These are phyloP conservation scores for Termitomyces titanicus DNA, from an alignment of 768 basidiomycete species.

Conservation along the genomic window DNA sequence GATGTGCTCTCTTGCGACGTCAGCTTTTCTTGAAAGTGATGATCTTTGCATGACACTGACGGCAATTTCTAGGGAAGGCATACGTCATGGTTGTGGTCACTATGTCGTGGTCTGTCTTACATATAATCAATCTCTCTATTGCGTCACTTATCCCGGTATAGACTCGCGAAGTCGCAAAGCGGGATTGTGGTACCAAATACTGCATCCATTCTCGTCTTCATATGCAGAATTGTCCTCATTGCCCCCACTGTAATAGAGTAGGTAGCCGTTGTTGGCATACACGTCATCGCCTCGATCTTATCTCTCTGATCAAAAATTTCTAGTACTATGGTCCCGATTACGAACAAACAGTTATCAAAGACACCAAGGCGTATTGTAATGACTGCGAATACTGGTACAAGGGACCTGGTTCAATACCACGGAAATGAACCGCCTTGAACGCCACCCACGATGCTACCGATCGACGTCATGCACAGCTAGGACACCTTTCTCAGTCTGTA, in stretches of 20 bases:
- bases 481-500: neutral
- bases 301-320: slow-evolving; percentile 4
- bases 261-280: slow-evolving; percentile 16
- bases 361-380: slow-evolving; percentile 50
- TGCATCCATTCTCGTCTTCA: slow-evolving; percentile 35
- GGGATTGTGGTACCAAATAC: slow-evolving; percentile 49
- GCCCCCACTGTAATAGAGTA: slow-evolving; percentile 43
- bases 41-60: slow-evolving; percentile 19
- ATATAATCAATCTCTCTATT: slow-evolving; percentile 8
- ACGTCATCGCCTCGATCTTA: slow-evolving; percentile 2
- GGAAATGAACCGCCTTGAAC: slow-evolving; percentile 18
- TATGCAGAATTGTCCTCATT: slow-evolving; percentile 31
- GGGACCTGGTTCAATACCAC: slow-evolving; percentile 37
- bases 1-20: slow-evolving; percentile 63
- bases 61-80: slow-evolving; percentile 58
- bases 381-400: slow-evolving; percentile 60
- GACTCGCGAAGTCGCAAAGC: slow-evolving; percentile 48
- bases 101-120: slow-evolving; percentile 62
- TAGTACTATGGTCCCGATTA: slow-evolving; percentile 73
- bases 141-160: slow-evolving; percentile 20
- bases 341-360: slow-evolving; percentile 53
- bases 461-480: slow-evolving; percentile 1
- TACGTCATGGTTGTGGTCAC: slow-evolving; percentile 76
- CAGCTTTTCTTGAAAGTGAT: slow-evolving; percentile 17
- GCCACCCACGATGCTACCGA: neutral